Conservation (phyloP, 352 stramenopile genomes). For the Halophytophthora batemanensis region DNA sequence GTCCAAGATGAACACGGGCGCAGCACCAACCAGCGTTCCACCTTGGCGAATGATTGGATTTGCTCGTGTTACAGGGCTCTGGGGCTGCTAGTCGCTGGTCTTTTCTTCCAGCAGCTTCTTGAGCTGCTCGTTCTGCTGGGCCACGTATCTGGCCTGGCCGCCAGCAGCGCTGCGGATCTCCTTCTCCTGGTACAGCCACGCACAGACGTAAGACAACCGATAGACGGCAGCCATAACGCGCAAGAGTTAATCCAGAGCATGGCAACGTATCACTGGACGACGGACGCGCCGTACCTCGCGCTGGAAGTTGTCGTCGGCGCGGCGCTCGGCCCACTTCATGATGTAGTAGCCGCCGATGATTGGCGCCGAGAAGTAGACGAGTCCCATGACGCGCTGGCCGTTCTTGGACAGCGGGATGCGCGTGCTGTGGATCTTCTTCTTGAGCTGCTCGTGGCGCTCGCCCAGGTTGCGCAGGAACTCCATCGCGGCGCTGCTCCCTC, state of each 20-base stretch:
- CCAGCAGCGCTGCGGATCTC: slow-evolving; percentile 61
- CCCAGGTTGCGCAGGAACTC: slow-evolving; percentile 72
- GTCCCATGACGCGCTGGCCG: slow-evolving; percentile 79
- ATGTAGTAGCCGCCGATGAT: slow-evolving; percentile 88
- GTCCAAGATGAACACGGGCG: too few species aligned
- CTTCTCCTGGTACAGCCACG: slow-evolving; percentile 36
- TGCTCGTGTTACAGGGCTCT: too few species aligned
- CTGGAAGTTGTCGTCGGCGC: slow-evolving; percentile 72
- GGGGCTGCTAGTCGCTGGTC: neutral
- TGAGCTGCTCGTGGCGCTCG: slow-evolving; percentile 84
- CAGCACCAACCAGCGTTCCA: too few species aligned
- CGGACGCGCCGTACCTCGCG: slow-evolving; percentile 36
- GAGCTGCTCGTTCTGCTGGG: slow-evolving; percentile 71
- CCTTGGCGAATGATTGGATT: too few species aligned
- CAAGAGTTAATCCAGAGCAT: neutral
- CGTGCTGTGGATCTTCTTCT: slow-evolving; percentile 90
- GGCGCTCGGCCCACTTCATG: slow-evolving; percentile 89
- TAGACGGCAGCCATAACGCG: neutral
- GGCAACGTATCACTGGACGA: neutral
- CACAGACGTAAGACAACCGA: slow-evolving; percentile 3
- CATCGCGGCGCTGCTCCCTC: slow-evolving; percentile 30
- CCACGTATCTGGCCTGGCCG: slow-evolving; percentile 40
- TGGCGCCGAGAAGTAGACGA: slow-evolving; percentile 90
- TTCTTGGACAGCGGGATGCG: slow-evolving; percentile 88
- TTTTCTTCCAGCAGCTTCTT: slow-evolving; percentile 48